Conservation (phyloP, 2,329 filamentous ascomycete genomes). For the Zymoseptoria tritici region DNA sequence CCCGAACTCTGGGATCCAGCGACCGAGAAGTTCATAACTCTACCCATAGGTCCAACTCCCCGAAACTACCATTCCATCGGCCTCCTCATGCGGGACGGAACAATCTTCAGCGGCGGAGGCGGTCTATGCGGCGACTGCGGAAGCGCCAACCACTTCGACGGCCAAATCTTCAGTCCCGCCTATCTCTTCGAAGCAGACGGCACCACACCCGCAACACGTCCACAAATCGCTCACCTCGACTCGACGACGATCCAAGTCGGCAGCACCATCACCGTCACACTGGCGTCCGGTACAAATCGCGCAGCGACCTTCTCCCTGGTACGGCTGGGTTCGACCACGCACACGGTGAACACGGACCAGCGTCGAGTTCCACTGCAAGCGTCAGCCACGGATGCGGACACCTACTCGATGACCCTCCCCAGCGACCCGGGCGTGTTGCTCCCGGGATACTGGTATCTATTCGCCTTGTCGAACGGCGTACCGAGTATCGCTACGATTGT, state of each 20-base stretch:
- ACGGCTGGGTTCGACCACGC: constrained; percentile 44
- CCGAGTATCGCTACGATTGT: neutral
- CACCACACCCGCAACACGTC: neutral
- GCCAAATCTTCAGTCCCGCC: constrained; percentile 48
- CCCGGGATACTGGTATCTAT: constrained; percentile 5
- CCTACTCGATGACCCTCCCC: constrained; percentile 1
- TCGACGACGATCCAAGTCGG: neutral
- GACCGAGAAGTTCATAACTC: constrained; percentile 9
- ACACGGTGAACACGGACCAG: constrained; percentile 53
- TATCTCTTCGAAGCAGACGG: constrained; percentile 37
- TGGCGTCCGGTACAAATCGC: neutral
- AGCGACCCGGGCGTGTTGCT: constrained; percentile 1
- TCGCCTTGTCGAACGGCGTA: constrained; percentile 4
- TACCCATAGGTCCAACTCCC: constrained; percentile 27
- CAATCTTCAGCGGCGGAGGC: constrained; percentile 45
- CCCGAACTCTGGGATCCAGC: constrained; percentile 16
- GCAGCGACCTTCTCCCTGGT: constrained; percentile 29
- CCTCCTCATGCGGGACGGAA: constrained; percentile 45
- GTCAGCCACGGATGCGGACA: neutral
- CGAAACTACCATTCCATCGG: constrained; percentile 46
- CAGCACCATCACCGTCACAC: neutral
- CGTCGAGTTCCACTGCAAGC: constrained; percentile 42
- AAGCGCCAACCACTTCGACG: constrained; percentile 45
- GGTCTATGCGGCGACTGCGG: constrained; percentile 39
- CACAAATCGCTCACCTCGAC: constrained; percentile 26